Evolutionary conservation across 768 basidiomycete genomes (phyloP).

Genomic region (Boletus sensibilis): DNA sequence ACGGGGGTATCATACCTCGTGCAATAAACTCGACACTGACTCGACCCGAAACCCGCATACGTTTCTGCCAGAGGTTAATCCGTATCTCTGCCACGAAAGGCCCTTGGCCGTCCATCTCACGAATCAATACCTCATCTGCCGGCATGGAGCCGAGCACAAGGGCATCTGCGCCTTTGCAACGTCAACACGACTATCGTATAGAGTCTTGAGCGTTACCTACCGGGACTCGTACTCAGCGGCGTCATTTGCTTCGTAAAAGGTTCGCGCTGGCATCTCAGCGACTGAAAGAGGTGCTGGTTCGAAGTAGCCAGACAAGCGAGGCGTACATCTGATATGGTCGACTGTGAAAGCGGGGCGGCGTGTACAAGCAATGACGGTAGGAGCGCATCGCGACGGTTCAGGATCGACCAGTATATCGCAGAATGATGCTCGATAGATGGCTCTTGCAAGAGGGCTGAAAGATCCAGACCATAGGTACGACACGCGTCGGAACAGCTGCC

Average conservation of each 20-base stretch:
- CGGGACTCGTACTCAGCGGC: constrained; percentile 9
- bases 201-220: neutral
- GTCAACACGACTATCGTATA: neutral
- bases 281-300: constrained; percentile 29
- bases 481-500: constrained; percentile 59
- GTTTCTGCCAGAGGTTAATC: constrained; percentile 61
- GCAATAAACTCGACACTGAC: constrained; percentile 68
- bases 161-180: constrained; percentile 45
- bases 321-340: constrained; percentile 60
- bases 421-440: constrained; percentile 62
- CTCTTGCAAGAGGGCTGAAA: constrained; percentile 60
- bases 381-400: constrained; percentile 46
- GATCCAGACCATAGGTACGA: constrained; percentile 43
- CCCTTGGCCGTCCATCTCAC: constrained; percentile 49
- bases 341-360: constrained; percentile 42
- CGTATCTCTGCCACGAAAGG: constrained; percentile 47
- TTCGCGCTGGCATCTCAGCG: constrained; percentile 17
- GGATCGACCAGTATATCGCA: constrained; percentile 71
- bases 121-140: constrained; percentile 55
- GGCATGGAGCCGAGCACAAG: constrained; percentile 43
- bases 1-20: constrained; percentile 32
- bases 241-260: constrained; percentile 9
- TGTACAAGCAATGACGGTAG: constrained; percentile 53
- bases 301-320: constrained; percentile 52
- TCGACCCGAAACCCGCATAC: constrained; percentile 61